phyloP scores from a whole-genome alignment of 2,329 filamentous ascomycete species.

The Sarocladiaceae sp. region DNA sequence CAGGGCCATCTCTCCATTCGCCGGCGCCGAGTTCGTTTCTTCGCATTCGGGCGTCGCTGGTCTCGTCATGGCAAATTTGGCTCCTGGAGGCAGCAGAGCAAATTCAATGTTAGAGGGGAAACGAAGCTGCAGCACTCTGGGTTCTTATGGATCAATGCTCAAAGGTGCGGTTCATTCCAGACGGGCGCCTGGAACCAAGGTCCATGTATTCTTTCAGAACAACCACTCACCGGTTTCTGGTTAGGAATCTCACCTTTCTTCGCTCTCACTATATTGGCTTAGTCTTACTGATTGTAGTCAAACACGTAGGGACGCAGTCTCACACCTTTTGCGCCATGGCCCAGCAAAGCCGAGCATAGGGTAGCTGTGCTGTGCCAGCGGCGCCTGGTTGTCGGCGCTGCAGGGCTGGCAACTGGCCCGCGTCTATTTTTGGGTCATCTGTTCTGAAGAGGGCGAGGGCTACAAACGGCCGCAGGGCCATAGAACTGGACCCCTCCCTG shows the following conservation, averaged over 20 bases:
- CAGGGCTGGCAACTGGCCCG: neutral
- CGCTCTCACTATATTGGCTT: neutral
- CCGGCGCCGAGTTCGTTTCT: slow-evolving; percentile 1
- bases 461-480: slow-evolving; percentile 2
- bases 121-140: neutral
- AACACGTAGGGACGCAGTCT: slow-evolving; percentile 1
- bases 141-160: neutral
- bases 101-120: neutral
- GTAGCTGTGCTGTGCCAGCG: slow-evolving; percentile 1
- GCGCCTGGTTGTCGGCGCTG: neutral
- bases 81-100: slow-evolving; percentile 1
- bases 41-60: neutral
- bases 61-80: slow-evolving; percentile 1
- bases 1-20: neutral
- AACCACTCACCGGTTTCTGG: slow-evolving; percentile 1
- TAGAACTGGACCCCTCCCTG: no score
- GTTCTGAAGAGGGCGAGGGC: slow-evolving; percentile 1
- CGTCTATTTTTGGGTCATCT: neutral
- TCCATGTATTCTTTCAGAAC: neutral
- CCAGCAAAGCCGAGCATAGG: neutral
- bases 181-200: neutral
- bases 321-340: neutral
- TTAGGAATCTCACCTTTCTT: slow-evolving; percentile 1
- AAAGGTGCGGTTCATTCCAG: slow-evolving; percentile 1
- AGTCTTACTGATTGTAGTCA: slow-evolving; percentile 1